Evolutionary conservation across 768 basidiomycete species (phyloP).

Genomic region (Suillus occidentalis): DNA sequence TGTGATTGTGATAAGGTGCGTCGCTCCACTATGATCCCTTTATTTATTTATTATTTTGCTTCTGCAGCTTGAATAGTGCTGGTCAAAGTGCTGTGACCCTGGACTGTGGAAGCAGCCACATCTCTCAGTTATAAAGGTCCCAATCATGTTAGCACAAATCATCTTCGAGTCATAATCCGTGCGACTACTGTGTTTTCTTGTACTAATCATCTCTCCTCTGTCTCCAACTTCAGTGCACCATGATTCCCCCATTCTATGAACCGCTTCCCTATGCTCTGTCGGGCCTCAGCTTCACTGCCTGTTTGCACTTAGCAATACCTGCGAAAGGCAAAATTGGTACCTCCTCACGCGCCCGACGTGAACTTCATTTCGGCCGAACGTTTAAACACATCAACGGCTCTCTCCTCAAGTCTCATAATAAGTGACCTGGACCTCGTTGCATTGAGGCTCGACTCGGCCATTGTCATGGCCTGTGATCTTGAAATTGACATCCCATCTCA

Average conservation of each 20-base stretch:
- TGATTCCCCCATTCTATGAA: slow-evolving; percentile 5
- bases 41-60: neutral
- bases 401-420: too few species aligned
- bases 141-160: neutral
- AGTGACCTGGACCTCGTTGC: too few species aligned
- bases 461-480: neutral
- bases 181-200: too few species aligned
- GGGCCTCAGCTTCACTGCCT: slow-evolving; percentile 11
- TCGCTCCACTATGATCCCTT: slow-evolving; percentile 3
- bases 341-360: too few species aligned
- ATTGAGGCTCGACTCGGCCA: too few species aligned
- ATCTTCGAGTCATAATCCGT: too few species aligned
- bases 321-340: too few species aligned
- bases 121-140: neutral
- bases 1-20: slow-evolving; percentile 9
- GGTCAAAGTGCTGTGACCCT: neutral
- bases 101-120: too few species aligned
- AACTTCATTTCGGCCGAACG: too few species aligned
- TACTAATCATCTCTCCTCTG: too few species aligned
- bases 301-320: too few species aligned
- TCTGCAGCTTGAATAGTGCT: neutral
- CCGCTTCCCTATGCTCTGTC: slow-evolving; percentile 2
- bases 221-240: neutral
- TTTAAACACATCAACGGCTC: too few species aligned
- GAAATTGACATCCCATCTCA: neutral